Base-by-base conservation (phyloP, 768 basidiomycete genomes). In the Daedaleopsis sinensis region DNA sequence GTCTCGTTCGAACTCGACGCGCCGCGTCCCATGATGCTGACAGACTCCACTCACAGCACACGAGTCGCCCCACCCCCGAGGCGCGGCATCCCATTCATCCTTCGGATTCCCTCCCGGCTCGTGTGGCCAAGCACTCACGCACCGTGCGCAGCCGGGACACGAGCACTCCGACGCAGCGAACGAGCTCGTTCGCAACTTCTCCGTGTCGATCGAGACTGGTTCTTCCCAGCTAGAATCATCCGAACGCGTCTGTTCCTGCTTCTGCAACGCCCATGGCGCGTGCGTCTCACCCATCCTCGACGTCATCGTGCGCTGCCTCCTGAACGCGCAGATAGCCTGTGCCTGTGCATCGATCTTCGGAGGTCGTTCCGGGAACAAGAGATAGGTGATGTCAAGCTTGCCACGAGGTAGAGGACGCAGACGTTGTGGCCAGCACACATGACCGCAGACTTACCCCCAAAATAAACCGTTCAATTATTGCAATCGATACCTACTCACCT, bases 11-110 rank as follows among this genome's bases (percentile, higher is more conserved):
- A 52, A 42, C 36, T 37, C 55, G 55, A 53, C 32, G n/a, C n/a
- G 52, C 55, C 43, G 61, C 51, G 38, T 52, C 55, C 35, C 55
- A 57, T 53, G 61, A 62, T 43, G 46, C 61, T 52, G 16, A 57
- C 55, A 21, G 15, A 11, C 47, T 49, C 43, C 38, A 44, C 52
- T 53, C 55, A 24, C 21, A 24, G 24, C 21, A 24, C 55, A 57
- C 51, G 50, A 49, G 55, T 57, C 38, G 55, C 16, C 24, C 39
- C 52, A 49, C 39, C 10, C 13, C 55, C 55, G 57, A 57, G 61
- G 55, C 37, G 48, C 51, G 50, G 50, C 51, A 24, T 51, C 38
- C 54, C 48, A 38, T 47, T 19, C 55, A 56, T 32, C 50, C 50
- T 43, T 11, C 42, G 27, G 27, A 32, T 32, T 32, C 11, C 24